Evolutionary conservation across 805 yeast genomes (phyloP).

Genomic region (Ogataea glucozyma): DNA sequence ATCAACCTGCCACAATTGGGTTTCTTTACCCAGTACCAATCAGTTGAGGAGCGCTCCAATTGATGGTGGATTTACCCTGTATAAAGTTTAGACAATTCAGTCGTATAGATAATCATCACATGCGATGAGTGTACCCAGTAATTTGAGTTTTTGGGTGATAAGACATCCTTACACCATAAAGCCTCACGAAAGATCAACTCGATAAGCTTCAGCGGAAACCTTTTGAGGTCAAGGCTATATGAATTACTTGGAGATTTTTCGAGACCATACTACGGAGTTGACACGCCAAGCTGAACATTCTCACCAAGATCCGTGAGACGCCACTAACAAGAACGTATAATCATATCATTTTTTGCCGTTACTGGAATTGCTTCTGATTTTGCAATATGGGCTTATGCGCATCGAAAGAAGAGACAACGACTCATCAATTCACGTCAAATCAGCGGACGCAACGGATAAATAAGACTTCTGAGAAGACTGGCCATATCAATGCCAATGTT

Average conservation of each 20-base stretch:
- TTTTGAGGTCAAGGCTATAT: too few species aligned
- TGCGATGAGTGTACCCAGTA: background rate
- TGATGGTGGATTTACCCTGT: background rate
- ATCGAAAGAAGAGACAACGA: conserved; percentile 24
- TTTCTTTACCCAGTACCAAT: conserved; percentile 7
- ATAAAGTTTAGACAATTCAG: background rate
- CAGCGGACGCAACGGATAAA: conserved; percentile 9
- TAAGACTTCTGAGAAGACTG: conserved; percentile 5
- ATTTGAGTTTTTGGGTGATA: background rate
- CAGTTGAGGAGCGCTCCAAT: conserved; percentile 11
- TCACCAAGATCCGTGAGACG: too few species aligned
- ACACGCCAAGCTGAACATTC: too few species aligned
- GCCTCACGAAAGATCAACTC: background rate
- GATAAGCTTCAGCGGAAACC: conserved; percentile 1
- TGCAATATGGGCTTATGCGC: conserved; percentile 29
- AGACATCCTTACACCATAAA: conserved; percentile 4
- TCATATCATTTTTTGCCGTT: too few species aligned
- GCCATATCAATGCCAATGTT: conserved; percentile 1
- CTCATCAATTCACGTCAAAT: background rate
- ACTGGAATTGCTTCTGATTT: too few species aligned
- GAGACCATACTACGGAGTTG: too few species aligned
- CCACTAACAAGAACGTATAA: background rate
- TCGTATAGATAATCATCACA: too few species aligned
- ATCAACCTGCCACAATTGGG: conserved; percentile 41
- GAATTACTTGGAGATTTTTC: too few species aligned